Evolutionary conservation across 306 rosid genomes (phyloP).

Genomic region (Acacia melanoxylon): DNA sequence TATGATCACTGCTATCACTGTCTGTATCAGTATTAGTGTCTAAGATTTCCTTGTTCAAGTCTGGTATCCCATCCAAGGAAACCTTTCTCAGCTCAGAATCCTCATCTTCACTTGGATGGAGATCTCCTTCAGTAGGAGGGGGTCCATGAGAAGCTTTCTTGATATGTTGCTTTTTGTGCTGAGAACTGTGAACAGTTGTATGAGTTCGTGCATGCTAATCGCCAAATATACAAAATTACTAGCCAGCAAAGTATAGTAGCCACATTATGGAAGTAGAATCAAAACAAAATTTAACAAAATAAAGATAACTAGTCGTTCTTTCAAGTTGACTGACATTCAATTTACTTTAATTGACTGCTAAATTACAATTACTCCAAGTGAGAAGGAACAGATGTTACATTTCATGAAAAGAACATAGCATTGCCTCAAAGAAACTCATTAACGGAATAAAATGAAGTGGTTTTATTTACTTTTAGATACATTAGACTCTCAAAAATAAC

Average conservation of each 20-base stretch:
- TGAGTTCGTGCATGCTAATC: slow-evolving; percentile 1
- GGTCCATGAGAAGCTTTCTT: slow-evolving; percentile 55
- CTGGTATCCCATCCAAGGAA: slow-evolving; percentile 34
- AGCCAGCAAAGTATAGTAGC: not conserved
- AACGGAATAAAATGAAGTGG: no score
- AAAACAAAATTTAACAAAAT: not conserved
- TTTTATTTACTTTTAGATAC: no score
- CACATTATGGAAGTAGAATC: not conserved
- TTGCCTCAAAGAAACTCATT: no score
- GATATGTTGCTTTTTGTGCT: slow-evolving; percentile 52
- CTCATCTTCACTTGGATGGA: slow-evolving; percentile 43
- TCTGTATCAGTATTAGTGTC: slow-evolving; percentile 29
- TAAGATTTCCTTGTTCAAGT: slow-evolving; percentile 38
- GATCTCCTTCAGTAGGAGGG: slow-evolving; percentile 44
- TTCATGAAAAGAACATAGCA: not conserved
- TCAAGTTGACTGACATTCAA: not conserved
- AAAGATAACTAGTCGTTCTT: not conserved
- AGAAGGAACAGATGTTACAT: no score
- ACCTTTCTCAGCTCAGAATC: slow-evolving; percentile 41
- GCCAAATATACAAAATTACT: not conserved
- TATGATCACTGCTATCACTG: slow-evolving; percentile 15
- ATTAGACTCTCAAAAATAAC: no score
- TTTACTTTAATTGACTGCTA: not conserved
- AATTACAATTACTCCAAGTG: not conserved
- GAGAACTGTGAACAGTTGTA: slow-evolving; percentile 50